These are phyloP conservation scores for Cladosporium phlei DNA, from an alignment of 2,329 filamentous ascomycete genomes.

Conservation along the genomic window DNA sequence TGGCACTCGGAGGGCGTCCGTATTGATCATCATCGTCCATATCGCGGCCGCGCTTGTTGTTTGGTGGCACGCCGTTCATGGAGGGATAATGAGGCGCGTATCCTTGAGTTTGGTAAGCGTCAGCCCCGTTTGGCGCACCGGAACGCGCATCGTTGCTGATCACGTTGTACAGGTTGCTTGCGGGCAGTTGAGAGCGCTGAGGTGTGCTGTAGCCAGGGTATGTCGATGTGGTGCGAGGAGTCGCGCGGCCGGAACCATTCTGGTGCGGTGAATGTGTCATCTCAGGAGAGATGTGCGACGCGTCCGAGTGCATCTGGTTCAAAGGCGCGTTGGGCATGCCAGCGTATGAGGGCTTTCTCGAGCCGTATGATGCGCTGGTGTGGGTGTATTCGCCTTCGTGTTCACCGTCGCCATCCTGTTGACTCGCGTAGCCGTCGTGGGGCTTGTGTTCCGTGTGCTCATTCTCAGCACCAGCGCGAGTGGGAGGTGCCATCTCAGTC, in stretches of 20 bases:
- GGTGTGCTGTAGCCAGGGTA: conserved; percentile 74
- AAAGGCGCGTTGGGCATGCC: conserved; percentile 66
- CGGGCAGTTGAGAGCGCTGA: conserved; percentile 62
- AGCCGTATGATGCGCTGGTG: conserved; percentile 65
- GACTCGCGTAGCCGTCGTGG: conserved; percentile 54
- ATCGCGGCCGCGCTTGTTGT: conserved; percentile 59
- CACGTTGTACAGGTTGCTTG: conserved; percentile 82
- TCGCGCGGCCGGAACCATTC: conserved; percentile 75
- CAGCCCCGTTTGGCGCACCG: conserved; percentile 47
- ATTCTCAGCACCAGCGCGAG: conserved; percentile 54
- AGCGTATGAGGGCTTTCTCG: conserved; percentile 68
- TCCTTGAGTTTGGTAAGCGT: conserved; percentile 62
- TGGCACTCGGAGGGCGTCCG: conserved; percentile 57
- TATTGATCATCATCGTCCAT: conserved; percentile 61
- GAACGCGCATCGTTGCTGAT: conserved; percentile 65
- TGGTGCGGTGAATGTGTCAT: conserved; percentile 82
- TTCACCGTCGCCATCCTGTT: conserved; percentile 32
- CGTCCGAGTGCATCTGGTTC: conserved; percentile 61
- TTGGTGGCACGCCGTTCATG: conserved; percentile 59
- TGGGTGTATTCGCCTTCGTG: conserved; percentile 77
- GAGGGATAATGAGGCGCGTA: conserved; percentile 52
- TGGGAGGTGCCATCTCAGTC: conserved; percentile 78
- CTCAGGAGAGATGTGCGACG: conserved; percentile 72
- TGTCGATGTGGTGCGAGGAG: conserved; percentile 68
- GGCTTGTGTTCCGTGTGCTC: conserved; percentile 64